These are phyloP conservation scores for Tulasnella sp. DNA, from an alignment of 768 basidiomycete genomes.

Conservation along the genomic window DNA sequence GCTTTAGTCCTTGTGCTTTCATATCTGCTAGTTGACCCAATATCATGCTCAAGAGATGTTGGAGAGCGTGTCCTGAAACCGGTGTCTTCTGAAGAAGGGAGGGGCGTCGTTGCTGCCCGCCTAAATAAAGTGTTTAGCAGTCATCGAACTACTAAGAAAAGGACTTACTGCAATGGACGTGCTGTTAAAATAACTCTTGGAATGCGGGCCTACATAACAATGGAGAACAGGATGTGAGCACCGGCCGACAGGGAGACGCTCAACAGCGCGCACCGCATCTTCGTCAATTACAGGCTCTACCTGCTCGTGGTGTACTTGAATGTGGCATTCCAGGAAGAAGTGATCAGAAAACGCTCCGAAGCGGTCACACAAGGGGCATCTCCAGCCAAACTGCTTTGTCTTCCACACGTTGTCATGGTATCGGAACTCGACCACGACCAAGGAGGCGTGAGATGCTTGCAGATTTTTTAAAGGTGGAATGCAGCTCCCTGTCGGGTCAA, in stretches of 20 bases:
- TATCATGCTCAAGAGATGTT: background rate
- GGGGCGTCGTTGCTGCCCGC: background rate
- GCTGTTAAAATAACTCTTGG: background rate
- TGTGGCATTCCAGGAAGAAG: conserved; percentile 47
- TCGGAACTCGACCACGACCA: background rate
- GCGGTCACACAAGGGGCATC: conserved; percentile 55
- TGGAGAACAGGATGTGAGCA: background rate
- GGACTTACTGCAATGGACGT: background rate
- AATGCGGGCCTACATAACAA: background rate
- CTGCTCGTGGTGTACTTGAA: conserved; percentile 49
- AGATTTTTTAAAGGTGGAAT: background rate
- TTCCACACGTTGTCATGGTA: conserved; percentile 3
- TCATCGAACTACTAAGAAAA: background rate
- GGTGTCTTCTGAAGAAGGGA: background rate
- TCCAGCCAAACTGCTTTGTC: conserved; percentile 34
- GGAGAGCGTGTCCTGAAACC: background rate
- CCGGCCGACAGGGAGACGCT: conserved; percentile 24
- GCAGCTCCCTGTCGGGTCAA: background rate
- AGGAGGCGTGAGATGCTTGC: background rate
- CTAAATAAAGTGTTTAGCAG: background rate
- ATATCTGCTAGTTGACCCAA: background rate
- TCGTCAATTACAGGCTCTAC: conserved; percentile 42
- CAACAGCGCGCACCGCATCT: conserved; percentile 25
- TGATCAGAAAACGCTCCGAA: conserved; percentile 43
- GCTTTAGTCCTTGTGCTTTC: background rate